Base-by-base conservation (phyloP, 2,329 filamentous ascomycete genomes). In the Exophiala bonariae region DNA sequence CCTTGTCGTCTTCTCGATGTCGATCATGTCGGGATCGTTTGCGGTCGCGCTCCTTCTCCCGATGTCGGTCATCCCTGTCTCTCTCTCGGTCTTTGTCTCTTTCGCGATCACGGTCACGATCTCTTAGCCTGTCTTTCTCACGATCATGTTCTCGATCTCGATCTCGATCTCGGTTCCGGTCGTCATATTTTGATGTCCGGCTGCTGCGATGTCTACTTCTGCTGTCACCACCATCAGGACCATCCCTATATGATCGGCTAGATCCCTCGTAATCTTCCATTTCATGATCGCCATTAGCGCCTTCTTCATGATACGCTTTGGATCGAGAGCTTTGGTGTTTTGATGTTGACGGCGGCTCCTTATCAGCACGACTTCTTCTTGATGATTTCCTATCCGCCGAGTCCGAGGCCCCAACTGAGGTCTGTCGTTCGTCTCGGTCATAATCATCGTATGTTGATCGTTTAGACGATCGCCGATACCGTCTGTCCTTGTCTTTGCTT, bases 391-490 rank as follows among this genome's bases (percentile, higher is more conserved):
- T 73, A 23, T 59, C 56, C 4, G 76, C 75, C 8, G 77, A 75
- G 10, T 81, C 79, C 1, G 86, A 88, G 47, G 85, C 77, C 1
- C 83, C 82, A 41, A 78, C 77, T 38, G 82, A 77, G 10, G 72
- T 69, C 56, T 74, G 61, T 52, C 56, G 53, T 51, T 69, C 65
- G 34, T 68, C 63, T 60, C 53, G 61, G 68, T 63, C 59, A 35
- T 78, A 72, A 40, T 74, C 71, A 14, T 77, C 77, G 38, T 77
- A 74, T 13, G 70, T 69, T 5, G 66, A 65, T 20, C 58, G 59
- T 40, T 59, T 62, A 10, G 56, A 69, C 58, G 47, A 73, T 43
- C 50, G 59, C 39, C 59, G 39, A 19, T 47, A 41, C 23, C 49
- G 51, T 35, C 47, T 41, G 14, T 40, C 41, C 28, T 48, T 57